Base-by-base conservation (phyloP, 2,329 filamentous ascomycete species). In the Pyrenochaeta sp. region DNA sequence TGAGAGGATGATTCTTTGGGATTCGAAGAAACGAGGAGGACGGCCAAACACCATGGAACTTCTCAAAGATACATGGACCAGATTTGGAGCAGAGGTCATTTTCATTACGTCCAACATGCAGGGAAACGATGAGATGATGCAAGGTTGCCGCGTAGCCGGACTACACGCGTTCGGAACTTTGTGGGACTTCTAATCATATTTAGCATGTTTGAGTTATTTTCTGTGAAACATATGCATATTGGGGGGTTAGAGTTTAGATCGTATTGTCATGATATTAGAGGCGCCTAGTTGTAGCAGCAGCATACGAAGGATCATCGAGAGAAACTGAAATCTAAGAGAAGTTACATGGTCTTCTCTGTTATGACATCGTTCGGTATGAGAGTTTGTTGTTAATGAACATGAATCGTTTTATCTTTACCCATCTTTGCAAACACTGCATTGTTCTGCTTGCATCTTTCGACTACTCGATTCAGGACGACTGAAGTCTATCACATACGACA, bases 81-180 rank as follows among this genome's bases (percentile, higher is more conserved):
- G 68, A 25, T 76, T 71, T 44, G 68, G 67, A 1, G 73, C 73
- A 2, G 73, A 76, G 60, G 73, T 74, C 25, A 75, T 76, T 42
- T 76, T 75, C 60, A 76, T 76, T 46, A 76, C 73, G 19, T 71
- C 66, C 9, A 76, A 76, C 28, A 73, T 70, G 64, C 69, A 73
- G 50, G 73, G 73, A 0, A 76, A 76, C 32, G 72, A 76, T 60
- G 72, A 76, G 67, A 76, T 76, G 72, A 76, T 76, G 72, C 70
- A 71, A 37, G 73, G 73, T 2, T 76, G 73, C 55, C 61, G 66
- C 10, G 64, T 53, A 37, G 71, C 64, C 10, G 72, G 73, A 3
- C 44, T 76, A 61, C 72, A 74, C 52, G 73, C 73, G 6, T 76
- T 76, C 58, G 73, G 73, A 0, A 76, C 73, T 6, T 46, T 76